Evolutionary conservation across 2,329 filamentous ascomycete species (phyloP).

Genomic region (Cryphonectria carpinicola): DNA sequence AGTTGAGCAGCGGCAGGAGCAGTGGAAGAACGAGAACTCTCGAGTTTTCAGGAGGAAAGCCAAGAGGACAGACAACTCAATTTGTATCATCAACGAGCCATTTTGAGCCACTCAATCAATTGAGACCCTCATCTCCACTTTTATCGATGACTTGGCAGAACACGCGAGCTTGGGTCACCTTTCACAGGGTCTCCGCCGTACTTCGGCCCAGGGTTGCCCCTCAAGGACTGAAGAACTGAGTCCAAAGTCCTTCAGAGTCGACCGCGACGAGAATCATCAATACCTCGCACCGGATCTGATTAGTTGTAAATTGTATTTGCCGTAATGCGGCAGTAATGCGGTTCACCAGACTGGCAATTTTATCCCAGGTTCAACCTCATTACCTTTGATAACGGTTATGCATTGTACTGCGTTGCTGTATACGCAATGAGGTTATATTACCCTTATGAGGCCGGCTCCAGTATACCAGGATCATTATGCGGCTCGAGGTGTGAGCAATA

Average conservation of each 20-base stretch:
- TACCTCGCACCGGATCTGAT: background rate
- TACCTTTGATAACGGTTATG: background rate
- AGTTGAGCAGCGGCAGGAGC: background rate
- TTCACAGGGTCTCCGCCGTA: background rate
- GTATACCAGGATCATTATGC: background rate
- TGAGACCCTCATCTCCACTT: slow-evolving; percentile 4
- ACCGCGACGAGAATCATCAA: background rate
- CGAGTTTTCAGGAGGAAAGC: background rate
- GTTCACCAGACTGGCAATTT: background rate
- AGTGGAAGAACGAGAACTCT: background rate
- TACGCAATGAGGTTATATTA: background rate
- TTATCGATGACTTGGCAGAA: slow-evolving; percentile 3
- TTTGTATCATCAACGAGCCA: background rate
- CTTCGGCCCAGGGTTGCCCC: background rate
- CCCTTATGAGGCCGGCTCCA: background rate
- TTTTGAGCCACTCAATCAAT: background rate
- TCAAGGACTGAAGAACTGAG: background rate
- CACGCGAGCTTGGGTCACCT: background rate
- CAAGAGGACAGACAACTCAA: background rate
- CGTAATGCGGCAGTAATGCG: too few relatives aligned
- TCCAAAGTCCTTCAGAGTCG: background rate
- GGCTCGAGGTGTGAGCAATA: background rate
- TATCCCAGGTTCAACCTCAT: background rate
- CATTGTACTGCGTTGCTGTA: background rate
- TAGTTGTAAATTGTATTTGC: background rate